These are phyloP conservation scores for Ogataea zsoltii DNA, from an alignment of 805 yeast species.

Conservation along the genomic window DNA sequence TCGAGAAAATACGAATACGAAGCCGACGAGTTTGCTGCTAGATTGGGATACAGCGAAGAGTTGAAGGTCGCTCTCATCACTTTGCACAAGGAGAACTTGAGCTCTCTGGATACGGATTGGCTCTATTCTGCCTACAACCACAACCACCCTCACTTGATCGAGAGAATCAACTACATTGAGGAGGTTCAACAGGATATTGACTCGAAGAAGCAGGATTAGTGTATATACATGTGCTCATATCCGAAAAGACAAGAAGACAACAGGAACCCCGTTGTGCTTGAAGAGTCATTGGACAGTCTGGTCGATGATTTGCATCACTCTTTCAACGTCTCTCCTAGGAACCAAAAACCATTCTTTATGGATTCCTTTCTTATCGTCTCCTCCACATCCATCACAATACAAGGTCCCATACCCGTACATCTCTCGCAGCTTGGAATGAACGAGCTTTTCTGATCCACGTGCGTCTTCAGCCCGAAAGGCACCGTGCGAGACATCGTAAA, in stretches of 20 bases:
- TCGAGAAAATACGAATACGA: conserved; percentile 90
- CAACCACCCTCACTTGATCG: conserved; percentile 90
- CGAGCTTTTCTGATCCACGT: conserved; percentile 39
- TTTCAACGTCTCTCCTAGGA: conserved; percentile 41
- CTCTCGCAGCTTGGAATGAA: conserved; percentile 41
- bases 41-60: conserved; percentile 67
- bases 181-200: conserved; percentile 22
- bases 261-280: too few relatives aligned
- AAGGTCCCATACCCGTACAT: conserved; percentile 50
- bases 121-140: conserved; percentile 85
- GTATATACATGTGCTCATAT: neutral
- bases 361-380: conserved; percentile 17
- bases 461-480: conserved; percentile 39
- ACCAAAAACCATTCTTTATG: conserved; percentile 62
- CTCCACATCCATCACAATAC: conserved; percentile 47
- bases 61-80: conserved; percentile 73
- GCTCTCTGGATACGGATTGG: conserved; percentile 88
- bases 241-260: too few relatives aligned
- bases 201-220: conserved; percentile 23
- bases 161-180: conserved; percentile 79
- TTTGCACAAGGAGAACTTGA: conserved; percentile 76
- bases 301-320: conserved; percentile 39
- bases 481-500: conserved; percentile 31
- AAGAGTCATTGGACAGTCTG: conserved; percentile 6
- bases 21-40: conserved; percentile 86